A percentile compares a stretch with the other conserved stretches of the same genome.
Evolutionary conservation across 805 yeast genomes (phyloP).

Genomic region (Pichia eremophila): DNA sequence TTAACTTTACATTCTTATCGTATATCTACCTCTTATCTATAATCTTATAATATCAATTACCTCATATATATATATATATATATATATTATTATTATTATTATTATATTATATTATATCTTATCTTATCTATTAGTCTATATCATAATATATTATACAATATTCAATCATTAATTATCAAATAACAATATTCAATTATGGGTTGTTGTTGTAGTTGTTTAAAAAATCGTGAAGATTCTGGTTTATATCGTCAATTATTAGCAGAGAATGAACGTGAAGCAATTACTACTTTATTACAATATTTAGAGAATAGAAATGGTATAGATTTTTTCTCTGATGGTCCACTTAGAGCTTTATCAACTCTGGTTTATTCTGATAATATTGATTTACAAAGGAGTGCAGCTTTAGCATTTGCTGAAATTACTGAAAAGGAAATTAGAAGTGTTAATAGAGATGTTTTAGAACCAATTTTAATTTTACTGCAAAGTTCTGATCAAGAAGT

Average conservation of each 20-base stretch:
- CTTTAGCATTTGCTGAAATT: constrained; percentile 95
- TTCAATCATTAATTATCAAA: not conserved
- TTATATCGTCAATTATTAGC: constrained; percentile 76
- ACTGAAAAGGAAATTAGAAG: constrained; percentile 93
- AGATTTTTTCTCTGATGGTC: constrained; percentile 83
- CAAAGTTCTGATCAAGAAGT: constrained; percentile 89
- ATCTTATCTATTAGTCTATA: too few relatives aligned
- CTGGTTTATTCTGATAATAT: constrained; percentile 91
- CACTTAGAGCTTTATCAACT: constrained; percentile 81
- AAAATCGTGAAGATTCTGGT: constrained; percentile 39
- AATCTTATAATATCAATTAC: too few relatives aligned
- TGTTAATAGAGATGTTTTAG: constrained; percentile 83
- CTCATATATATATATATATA: too few relatives aligned
- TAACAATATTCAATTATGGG: constrained; percentile 32
- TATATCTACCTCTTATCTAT: too few relatives aligned
- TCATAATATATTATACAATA: too few relatives aligned
- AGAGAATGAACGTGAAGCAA: constrained; percentile 95
- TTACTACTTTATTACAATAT: constrained; percentile 78
- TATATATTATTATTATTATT: too few relatives aligned
- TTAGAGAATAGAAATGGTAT: constrained; percentile 82
- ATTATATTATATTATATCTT: too few relatives aligned
- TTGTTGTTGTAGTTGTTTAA: constrained; percentile 40
- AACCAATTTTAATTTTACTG: constrained; percentile 81
- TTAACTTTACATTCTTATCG: too few relatives aligned
- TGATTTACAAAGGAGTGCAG: constrained; percentile 93